A percentile compares a stretch with the other conserved stretches of the same genome.
Evolutionary conservation across 441 rosid species (phyloP).

Genomic region (Arabidopsis lyrata): DNA sequence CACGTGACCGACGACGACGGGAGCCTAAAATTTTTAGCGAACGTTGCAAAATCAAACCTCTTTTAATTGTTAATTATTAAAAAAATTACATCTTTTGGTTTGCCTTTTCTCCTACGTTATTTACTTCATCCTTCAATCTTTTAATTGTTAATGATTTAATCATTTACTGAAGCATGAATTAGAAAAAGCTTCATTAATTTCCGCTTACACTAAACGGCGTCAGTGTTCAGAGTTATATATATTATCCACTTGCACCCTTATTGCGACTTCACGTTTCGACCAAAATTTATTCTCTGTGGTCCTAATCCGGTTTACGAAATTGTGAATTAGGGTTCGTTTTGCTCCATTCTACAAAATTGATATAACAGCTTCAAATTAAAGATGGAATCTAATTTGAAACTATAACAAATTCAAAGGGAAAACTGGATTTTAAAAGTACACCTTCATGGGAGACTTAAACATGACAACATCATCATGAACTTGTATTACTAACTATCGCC

Average conservation of each 20-base stretch:
- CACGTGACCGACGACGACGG: conserved; percentile 43
- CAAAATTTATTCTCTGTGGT: background rate
- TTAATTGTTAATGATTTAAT: conserved; percentile 14
- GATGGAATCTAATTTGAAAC: too few relatives aligned
- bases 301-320: background rate
- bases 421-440: conserved; percentile 1
- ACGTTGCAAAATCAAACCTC: conserved; percentile 34
- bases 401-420: background rate
- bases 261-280: conserved; percentile 33
- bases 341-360: background rate
- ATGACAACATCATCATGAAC: conserved; percentile 23
- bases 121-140: background rate
- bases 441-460: background rate
- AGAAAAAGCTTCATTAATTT: conserved; percentile 19
- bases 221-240: conserved; percentile 29
- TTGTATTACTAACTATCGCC: conserved; percentile 38
- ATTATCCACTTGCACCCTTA: conserved; percentile 35
- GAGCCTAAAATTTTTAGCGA: conserved; percentile 25
- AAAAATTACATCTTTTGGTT: conserved; percentile 5
- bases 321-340: background rate
- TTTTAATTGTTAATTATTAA: conserved; percentile 43
- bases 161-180: conserved; percentile 15
- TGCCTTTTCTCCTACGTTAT: conserved; percentile 41
- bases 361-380: too few relatives aligned
- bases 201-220: conserved; percentile 33